Percentiles rank a stretch among this genome's conserved stretches.
Evolutionary conservation across 345 rosid species (phyloP).

Genomic region (Citrus hindsii): DNA sequence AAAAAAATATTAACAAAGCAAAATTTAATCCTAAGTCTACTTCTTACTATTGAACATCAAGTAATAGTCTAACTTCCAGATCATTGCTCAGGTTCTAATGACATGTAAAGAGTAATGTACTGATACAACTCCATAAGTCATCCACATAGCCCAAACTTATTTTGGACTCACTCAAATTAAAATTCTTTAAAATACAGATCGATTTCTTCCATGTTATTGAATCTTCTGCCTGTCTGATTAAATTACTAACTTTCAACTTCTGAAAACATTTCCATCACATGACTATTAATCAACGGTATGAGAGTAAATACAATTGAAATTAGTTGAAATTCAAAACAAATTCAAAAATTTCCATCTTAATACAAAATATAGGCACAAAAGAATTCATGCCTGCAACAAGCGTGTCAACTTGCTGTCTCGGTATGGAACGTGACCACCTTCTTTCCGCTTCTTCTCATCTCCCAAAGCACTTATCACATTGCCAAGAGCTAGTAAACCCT

Average conservation of each 20-base stretch:
- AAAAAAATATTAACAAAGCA: background rate
- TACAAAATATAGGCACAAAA: background rate
- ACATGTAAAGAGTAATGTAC: background rate
- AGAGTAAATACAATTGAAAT: background rate
- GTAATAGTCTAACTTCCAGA: background rate
- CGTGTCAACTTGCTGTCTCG: slow-evolving; percentile 99
- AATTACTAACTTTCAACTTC: background rate
- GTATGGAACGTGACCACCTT: slow-evolving; percentile 95
- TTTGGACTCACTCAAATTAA: background rate
- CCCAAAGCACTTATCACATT: slow-evolving; percentile 96
- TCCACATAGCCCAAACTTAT: background rate
- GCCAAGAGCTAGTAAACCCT: slow-evolving; percentile 92
- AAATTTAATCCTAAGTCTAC: background rate
- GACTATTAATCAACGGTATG: background rate
- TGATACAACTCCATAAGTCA: background rate
- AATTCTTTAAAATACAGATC: background rate
- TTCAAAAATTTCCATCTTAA: background rate
- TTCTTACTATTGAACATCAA: background rate
- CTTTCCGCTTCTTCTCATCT: slow-evolving; percentile 90
- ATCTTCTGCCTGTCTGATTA: background rate
- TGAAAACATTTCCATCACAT: background rate
- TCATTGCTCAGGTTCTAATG: too few relatives aligned
- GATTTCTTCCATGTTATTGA: background rate
- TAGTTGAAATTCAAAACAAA: background rate
- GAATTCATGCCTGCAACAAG: slow-evolving; percentile 63